phyloP scores from a whole-genome alignment of 2,329 filamentous ascomycete species.

The Westerdykella sp. region DNA sequence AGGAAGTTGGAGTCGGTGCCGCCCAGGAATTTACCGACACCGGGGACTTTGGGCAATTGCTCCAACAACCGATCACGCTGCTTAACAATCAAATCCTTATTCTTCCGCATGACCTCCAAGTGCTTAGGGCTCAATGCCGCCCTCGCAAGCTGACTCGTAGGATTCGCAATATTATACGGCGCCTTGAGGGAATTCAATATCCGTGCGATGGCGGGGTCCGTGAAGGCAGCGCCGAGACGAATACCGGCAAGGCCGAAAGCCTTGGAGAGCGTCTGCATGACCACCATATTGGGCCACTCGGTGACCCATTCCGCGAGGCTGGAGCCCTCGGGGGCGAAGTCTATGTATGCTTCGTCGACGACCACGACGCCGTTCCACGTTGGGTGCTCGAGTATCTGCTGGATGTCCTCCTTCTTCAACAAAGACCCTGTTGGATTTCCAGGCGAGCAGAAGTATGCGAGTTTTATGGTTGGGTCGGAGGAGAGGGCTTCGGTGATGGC shows the following conservation, averaged over 20 bases:
- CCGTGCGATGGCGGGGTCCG: constrained; percentile 64
- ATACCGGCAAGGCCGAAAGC: constrained; percentile 95
- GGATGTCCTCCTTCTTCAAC: constrained; percentile 68
- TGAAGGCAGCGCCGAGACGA: constrained; percentile 79
- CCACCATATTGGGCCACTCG: constrained; percentile 91
- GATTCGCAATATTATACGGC: constrained; percentile 89
- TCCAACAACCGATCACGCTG: constrained; percentile 72
- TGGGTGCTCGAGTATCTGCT: constrained; percentile 69
- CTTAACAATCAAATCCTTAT: constrained; percentile 62
- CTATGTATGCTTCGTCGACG: constrained; percentile 93
- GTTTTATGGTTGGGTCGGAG: constrained; percentile 63
- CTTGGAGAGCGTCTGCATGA: constrained; percentile 98
- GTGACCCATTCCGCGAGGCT: constrained; percentile 86
- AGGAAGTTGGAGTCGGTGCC: constrained; percentile 82
- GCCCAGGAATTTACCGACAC: constrained; percentile 74
- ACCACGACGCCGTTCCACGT: constrained; percentile 94
- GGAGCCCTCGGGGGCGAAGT: constrained; percentile 74
- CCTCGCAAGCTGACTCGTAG: constrained; percentile 73
- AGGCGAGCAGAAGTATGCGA: constrained; percentile 88
- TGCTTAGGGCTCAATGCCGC: constrained; percentile 64
- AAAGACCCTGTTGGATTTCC: constrained; percentile 87
- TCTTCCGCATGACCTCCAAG: constrained; percentile 63
- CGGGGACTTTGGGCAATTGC: constrained; percentile 67
- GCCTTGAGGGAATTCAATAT: constrained; percentile 91
- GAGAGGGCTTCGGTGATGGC: constrained; percentile 63